Evolutionary conservation across 306 rosid species (phyloP), one percentile per base, ranked within the genome.

Genomic region (Vicia villosa): DNA sequence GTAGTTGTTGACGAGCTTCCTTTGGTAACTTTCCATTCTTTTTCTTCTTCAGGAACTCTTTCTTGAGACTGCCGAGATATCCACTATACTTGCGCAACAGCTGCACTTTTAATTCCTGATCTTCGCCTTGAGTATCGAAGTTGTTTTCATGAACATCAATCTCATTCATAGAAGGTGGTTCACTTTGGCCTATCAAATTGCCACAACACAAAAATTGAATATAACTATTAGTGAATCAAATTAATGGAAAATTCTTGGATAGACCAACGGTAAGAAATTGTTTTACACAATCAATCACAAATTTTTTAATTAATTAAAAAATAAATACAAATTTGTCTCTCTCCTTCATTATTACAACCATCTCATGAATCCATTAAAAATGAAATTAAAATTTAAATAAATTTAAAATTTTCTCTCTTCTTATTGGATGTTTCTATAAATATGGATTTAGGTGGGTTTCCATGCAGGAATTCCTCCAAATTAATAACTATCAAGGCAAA

Each of bases 1-100:
- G 96, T 47, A 94, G 74, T 66, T 94, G 91, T 20, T 94, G 99
- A 32, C 99, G 72, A 47, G 99, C 99, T 71, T 94, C 99, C 77
- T 89, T 94, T 3, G 96, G 99, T 54, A 94, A 84, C 80, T 91
- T 94, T 16, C 99, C 97, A 64, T 94, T 94, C 87, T 94, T 91
- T 77, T 92, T 79, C 87, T 94, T 94, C 88, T 91, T 94, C 91
- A 91, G 69, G 84, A 94, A 91, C 41, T 94, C 99, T 80, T 94
- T 95, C 86, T 91, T 94, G 50, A 94, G 85, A 58, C 95, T 87
- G 19, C 99, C 99, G 0, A 94, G 70, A 74, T 87, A 91, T 63
- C 99, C 97, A 5, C 97, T 94, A 80, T 94, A 94, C 75, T 87
- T 94, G 46, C 92, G 86, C 76, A 94, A 72, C 34, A 94, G 96